Evolutionary conservation across 495 filamentous ascomycete genomes (phyloP).

Genomic region (Xylaria venustula): DNA sequence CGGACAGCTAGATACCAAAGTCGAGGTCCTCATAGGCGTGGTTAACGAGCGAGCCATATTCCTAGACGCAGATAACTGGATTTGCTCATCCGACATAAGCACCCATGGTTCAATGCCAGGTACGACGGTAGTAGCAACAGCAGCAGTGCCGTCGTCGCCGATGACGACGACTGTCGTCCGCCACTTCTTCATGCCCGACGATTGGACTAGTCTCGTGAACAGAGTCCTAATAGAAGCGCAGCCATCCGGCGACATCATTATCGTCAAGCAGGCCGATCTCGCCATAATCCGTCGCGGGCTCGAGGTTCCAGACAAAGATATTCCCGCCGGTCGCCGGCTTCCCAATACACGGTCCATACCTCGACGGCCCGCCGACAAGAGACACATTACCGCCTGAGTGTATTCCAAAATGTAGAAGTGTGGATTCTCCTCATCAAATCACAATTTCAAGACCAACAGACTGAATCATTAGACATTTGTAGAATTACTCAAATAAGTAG

Average conservation of each 20-base stretch:
- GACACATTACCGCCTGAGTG: no score
- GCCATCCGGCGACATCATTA: slow-evolving; percentile 26
- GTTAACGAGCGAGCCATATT: not conserved
- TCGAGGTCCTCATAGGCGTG: not conserved
- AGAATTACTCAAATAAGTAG: no score
- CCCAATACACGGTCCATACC: not conserved
- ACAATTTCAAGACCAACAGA: no score
- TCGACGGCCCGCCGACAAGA: not conserved
- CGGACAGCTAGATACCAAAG: not conserved
- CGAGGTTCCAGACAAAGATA: slow-evolving; percentile 14
- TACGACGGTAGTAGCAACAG: not conserved
- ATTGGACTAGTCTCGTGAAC: not conserved
- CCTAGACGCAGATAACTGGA: not conserved
- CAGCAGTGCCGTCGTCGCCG: not conserved
- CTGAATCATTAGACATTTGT: no score
- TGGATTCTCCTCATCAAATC: no score
- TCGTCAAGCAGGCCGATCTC: slow-evolving; percentile 25
- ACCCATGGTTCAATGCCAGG: not conserved
- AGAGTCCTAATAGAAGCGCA: slow-evolving; percentile 5
- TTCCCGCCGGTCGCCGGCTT: not conserved
- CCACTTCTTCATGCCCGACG: slow-evolving; percentile 6
- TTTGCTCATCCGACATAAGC: not conserved
- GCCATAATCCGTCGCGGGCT: slow-evolving; percentile 34
- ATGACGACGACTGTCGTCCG: not conserved
- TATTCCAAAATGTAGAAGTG: no score